A percentile compares a stretch with the other conserved stretches of the same genome.
Conservation (phyloP, 192 early-diverging fungal species). For the Gonapodya prolifera region DNA sequence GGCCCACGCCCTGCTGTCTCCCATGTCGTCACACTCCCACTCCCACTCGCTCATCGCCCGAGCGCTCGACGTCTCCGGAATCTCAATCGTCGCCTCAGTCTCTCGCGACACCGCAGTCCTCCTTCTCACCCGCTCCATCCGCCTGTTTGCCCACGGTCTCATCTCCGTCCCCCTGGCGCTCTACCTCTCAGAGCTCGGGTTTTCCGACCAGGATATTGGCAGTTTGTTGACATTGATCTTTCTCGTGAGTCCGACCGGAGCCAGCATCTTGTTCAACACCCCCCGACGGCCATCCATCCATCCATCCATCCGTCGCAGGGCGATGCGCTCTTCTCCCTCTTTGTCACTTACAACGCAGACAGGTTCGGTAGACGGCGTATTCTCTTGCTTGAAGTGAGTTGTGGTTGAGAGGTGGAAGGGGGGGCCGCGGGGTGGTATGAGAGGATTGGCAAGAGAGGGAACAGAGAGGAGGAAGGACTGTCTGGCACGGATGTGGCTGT, state of each 20-base stretch:
- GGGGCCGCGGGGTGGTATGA: too few relatives aligned
- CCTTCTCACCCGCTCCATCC: conserved; percentile 10
- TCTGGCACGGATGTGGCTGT: neutral
- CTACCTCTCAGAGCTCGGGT: conserved; percentile 10
- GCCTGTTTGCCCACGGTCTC: conserved; percentile 14
- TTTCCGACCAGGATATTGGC: conserved; percentile 10
- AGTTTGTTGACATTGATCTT: conserved; percentile 12
- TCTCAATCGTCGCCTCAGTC: neutral
- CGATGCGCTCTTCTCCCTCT: conserved; percentile 9
- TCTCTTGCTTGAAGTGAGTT: conserved; percentile 11
- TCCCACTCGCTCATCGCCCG: too few relatives aligned
- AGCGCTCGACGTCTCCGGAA: neutral
- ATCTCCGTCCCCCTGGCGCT: conserved; percentile 16
- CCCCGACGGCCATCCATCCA: neutral
- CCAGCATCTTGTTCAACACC: neutral
- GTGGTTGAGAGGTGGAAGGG: too few relatives aligned
- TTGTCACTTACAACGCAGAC: conserved; percentile 13
- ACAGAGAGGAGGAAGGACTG: too few relatives aligned
- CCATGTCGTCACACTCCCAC: too few relatives aligned
- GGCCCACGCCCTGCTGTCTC: too few relatives aligned
- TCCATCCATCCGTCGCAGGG: neutral
- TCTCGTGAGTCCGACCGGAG: conserved; percentile 1
- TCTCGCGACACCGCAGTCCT: conserved; percentile 5
- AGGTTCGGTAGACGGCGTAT: conserved; percentile 10
- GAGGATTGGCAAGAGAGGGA: too few relatives aligned